A percentile compares a stretch with the other conserved stretches of the same genome.
These are phyloP conservation scores for Pleurozium schreberi DNA, from an alignment of 225 moss, liverwort and hornwort species.

Conservation along the genomic window DNA sequence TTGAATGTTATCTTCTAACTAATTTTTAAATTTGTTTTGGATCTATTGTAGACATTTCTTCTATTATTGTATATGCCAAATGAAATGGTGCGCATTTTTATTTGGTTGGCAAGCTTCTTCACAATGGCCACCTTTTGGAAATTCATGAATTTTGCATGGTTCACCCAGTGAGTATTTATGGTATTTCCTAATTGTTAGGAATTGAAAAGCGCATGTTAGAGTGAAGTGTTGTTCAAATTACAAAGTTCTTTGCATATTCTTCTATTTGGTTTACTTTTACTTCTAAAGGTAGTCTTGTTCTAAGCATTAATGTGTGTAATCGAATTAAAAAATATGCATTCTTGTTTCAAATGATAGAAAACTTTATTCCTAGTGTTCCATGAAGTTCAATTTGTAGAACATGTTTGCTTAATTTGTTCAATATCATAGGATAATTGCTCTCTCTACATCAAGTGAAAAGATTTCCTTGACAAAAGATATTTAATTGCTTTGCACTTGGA, in stretches of 20 bases:
- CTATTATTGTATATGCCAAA: accelerated
- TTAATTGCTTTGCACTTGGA: background rate
- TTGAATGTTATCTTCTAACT: background rate
- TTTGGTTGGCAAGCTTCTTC: background rate
- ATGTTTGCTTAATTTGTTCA: background rate
- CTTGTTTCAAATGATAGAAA: too few relatives aligned
- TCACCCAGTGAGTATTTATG: background rate
- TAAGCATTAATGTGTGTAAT: background rate
- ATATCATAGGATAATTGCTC: background rate
- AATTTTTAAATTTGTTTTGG: background rate
- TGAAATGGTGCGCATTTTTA: background rate
- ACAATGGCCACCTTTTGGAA: background rate
- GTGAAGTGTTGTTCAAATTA: background rate
- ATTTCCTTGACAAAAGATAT: background rate
- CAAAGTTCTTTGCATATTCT: background rate
- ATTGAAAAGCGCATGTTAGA: background rate
- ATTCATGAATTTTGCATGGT: background rate
- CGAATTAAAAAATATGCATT: background rate
- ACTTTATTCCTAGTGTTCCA: background rate
- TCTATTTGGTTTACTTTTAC: background rate
- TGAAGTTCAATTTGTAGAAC: background rate
- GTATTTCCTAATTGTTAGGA: background rate
- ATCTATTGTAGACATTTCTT: background rate
- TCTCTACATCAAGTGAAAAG: background rate
- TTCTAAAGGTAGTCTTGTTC: background rate